Percentiles rank a stretch among this genome's conserved stretches.
Conservation (phyloP, 805 yeast genomes). For the Sugiyamaella marilandica region DNA sequence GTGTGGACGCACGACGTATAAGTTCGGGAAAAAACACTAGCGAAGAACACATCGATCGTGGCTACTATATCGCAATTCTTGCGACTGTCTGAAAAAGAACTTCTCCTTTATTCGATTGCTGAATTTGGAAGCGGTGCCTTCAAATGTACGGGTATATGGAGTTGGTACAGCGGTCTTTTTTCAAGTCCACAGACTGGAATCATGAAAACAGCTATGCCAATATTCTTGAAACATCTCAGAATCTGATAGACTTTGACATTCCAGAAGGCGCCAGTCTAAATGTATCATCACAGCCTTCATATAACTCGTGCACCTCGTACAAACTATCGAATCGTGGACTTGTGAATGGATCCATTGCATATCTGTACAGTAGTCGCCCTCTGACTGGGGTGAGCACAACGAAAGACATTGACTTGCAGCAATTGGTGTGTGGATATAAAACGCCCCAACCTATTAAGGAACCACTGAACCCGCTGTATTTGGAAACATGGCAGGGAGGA, state of each 20-base stretch:
- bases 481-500: slow-evolving; percentile 29
- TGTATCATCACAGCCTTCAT: slow-evolving; percentile 65
- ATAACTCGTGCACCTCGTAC: slow-evolving; percentile 65
- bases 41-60: too few relatives aligned
- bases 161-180: slow-evolving; percentile 68
- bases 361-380: slow-evolving; percentile 64
- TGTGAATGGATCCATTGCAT: slow-evolving; percentile 79
- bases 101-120: too few relatives aligned
- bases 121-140: too few relatives aligned
- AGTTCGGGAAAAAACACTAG: too few relatives aligned
- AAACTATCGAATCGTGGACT: slow-evolving; percentile 58
- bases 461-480: slow-evolving; percentile 23
- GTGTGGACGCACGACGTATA: too few relatives aligned
- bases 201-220: slow-evolving; percentile 72
- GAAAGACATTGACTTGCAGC: slow-evolving; percentile 52
- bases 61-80: too few relatives aligned
- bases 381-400: slow-evolving; percentile 50
- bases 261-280: slow-evolving; percentile 65
- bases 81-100: too few relatives aligned
- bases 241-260: slow-evolving; percentile 64
- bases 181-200: slow-evolving; percentile 69
- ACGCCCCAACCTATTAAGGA: slow-evolving; percentile 44
- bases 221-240: slow-evolving; percentile 64
- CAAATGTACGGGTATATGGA: slow-evolving; percentile 88
- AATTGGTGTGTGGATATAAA: slow-evolving; percentile 64